phyloP scores from a whole-genome alignment of 495 filamentous ascomycete genomes.

The Aspergillus sclerotiicarbonarius region DNA sequence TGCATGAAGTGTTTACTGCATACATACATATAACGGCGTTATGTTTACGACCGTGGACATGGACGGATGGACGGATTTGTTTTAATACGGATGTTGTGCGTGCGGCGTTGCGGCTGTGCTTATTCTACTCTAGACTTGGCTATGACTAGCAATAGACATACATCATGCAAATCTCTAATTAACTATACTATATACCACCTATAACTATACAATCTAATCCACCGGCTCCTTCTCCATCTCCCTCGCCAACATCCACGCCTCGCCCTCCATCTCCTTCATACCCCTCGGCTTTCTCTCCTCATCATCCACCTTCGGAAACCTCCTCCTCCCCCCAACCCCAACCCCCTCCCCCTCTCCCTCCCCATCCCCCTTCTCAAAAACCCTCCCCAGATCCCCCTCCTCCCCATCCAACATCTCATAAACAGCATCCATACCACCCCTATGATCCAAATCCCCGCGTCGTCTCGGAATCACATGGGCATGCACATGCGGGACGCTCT shows the following conservation, averaged over 20 bases:
- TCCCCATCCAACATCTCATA: slow-evolving; percentile 82
- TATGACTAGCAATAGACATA: neutral
- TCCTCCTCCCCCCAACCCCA: slow-evolving; percentile 27
- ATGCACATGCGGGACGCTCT: slow-evolving; percentile 89
- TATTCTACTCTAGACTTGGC: neutral
- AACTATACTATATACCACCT: too few relatives aligned
- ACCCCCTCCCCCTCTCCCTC: slow-evolving; percentile 12
- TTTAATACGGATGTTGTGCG: neutral
- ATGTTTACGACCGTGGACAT: neutral
- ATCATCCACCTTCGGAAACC: slow-evolving; percentile 64
- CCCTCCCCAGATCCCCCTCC: slow-evolving; percentile 72
- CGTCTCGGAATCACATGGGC: slow-evolving; percentile 87
- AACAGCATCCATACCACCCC: slow-evolving; percentile 59
- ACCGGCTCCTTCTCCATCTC: slow-evolving; percentile 47
- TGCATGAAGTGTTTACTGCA: neutral
- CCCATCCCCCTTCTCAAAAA: slow-evolving; percentile 22
- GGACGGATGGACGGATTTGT: slow-evolving; percentile 2
- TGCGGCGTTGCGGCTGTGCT: neutral
- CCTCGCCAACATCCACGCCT: slow-evolving; percentile 64
- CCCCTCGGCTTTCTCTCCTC: slow-evolving; percentile 63
- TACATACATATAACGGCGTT: slow-evolving; percentile 3
- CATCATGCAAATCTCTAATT: neutral
- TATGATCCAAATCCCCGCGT: slow-evolving; percentile 49
- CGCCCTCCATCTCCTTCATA: slow-evolving; percentile 73
- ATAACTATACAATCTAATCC: neutral